Percentiles rank a stretch among this genome's conserved stretches.
Evolutionary conservation across 2,329 filamentous ascomycete genomes (phyloP).

Genomic region (Geosmithia morbida): DNA sequence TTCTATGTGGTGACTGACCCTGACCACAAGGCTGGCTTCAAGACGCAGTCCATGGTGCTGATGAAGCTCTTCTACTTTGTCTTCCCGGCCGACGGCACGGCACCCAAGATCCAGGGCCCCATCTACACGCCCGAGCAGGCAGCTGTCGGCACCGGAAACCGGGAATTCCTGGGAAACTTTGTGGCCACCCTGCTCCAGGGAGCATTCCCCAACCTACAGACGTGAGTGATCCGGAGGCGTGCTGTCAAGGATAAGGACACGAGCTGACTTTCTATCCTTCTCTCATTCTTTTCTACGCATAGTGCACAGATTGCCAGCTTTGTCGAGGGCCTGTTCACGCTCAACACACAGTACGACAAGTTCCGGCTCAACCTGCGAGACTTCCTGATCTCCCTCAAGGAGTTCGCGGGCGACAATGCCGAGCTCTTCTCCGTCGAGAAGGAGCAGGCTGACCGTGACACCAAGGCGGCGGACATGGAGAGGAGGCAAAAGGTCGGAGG

Average conservation of each 20-base stretch:
- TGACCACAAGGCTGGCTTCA: slow-evolving; percentile 98
- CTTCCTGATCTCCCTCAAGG: slow-evolving; percentile 93
- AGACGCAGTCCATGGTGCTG: slow-evolving; percentile 87
- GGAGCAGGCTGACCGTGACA: slow-evolving; percentile 77
- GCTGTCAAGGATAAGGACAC: too few species aligned
- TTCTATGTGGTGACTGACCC: slow-evolving; percentile 97
- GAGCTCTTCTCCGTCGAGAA: slow-evolving; percentile 91
- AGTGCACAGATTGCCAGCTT: slow-evolving; percentile 81
- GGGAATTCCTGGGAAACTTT: slow-evolving; percentile 80
- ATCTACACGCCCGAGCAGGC: slow-evolving; percentile 81
- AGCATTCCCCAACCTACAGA: slow-evolving; percentile 85
- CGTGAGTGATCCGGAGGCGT: slow-evolving; percentile 39
- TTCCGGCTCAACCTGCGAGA: slow-evolving; percentile 95
- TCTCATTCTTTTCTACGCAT: slow-evolving; percentile 1
- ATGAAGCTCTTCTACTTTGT: slow-evolving; percentile 95
- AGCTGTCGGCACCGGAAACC: slow-evolving; percentile 69
- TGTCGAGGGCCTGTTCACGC: slow-evolving; percentile 75
- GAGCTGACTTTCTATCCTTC: not conserved
- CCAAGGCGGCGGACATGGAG: slow-evolving; percentile 78
- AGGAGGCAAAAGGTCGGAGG: slow-evolving; percentile 90
- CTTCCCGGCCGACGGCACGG: slow-evolving; percentile 50
- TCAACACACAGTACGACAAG: slow-evolving; percentile 79
- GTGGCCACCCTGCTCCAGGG: slow-evolving; percentile 73
- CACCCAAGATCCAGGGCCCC: slow-evolving; percentile 80
- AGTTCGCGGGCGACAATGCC: slow-evolving; percentile 90